Evolutionary conservation across 371 early-diverging fungal species (phyloP), one percentile per base, ranked within the genome.

Genomic region (Mucor ambiguus): DNA sequence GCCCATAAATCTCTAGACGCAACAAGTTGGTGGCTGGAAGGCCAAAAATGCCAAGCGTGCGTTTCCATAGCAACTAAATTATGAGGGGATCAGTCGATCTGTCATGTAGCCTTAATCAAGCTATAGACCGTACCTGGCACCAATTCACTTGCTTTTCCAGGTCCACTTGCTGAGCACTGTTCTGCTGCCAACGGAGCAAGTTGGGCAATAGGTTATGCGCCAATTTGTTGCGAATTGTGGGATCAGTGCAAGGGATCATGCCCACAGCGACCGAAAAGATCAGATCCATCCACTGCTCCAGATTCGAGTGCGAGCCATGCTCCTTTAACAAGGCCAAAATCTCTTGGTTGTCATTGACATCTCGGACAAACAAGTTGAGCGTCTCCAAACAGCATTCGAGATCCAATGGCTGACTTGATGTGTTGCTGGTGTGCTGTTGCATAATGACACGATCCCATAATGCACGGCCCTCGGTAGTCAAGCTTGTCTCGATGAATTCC

Each of bases 21-120:
- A 83, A 48, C 3, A 83, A 58, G 38, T 83, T 83, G 7, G 81
- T 83, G 10, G 83, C 81, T 16, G 83, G 83, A 18, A 83, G 60
- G 11, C 60, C 75, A 67, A 70, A 83, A n/a, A 83, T 78, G 56
- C 72, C 73, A 16, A 71, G 63, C 5, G 74, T 81, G 10, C 83
- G 79, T 1, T 73, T 66, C 83, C 83, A 83, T 16, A 83, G 28
- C 69, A 81, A 74, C 83, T 82, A 52, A 4, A n/a, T n/a, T n/a
- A n/a, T n/a, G 4, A 30, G 18, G 18, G 22, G 9, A 33, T 30
- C 8, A 57, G 33, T 30, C 20, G 8, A 35, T 20, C 37, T 37
- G 30, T 22, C 57, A n/a, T 7, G 11, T 37, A 10, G 3, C n/a
- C n/a, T n/a, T n/a, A n/a, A n/a, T n/a, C n/a, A 9, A 7, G 37